phyloP scores from a whole-genome alignment of 2,329 filamentous ascomycete genomes.

The Alternaria sp. region DNA sequence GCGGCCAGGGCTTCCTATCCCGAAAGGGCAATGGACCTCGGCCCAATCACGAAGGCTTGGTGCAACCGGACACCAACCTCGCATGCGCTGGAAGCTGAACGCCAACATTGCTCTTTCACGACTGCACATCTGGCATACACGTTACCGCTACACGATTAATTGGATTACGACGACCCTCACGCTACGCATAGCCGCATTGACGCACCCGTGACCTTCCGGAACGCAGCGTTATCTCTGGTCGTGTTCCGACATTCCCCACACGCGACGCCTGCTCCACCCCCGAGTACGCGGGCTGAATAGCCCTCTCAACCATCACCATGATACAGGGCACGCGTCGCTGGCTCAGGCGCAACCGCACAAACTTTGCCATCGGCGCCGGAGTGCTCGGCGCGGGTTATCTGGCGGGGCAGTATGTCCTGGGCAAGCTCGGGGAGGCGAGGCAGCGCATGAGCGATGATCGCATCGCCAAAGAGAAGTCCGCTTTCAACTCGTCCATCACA shows the following conservation, averaged over 20 bases:
- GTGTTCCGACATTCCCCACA: conserved; percentile 10
- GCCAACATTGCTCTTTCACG: background rate
- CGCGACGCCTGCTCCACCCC: conserved; percentile 21
- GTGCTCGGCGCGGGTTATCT: conserved; percentile 90
- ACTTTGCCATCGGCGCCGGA: conserved; percentile 85
- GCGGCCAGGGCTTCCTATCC: conserved; percentile 13
- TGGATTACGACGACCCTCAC: background rate
- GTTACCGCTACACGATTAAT: background rate
- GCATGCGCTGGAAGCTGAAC: conserved; percentile 2
- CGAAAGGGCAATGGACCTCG: conserved; percentile 23
- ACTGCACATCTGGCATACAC: background rate
- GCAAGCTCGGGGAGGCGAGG: conserved; percentile 89
- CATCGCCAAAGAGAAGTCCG: conserved; percentile 95
- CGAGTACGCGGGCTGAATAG: conserved; percentile 1
- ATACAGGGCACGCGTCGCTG: conserved; percentile 81
- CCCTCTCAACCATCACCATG: conserved; percentile 51
- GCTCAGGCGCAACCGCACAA: conserved; percentile 89
- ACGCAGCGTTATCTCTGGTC: conserved; percentile 3
- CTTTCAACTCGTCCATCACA: background rate
- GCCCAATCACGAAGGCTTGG: conserved; percentile 14
- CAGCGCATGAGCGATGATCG: conserved; percentile 97
- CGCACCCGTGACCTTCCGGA: conserved; percentile 13
- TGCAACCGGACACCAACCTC: conserved; percentile 14
- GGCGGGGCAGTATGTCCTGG: conserved; percentile 88
- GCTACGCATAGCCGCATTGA: background rate